Evolutionary conservation across 2,329 filamentous ascomycete species (phyloP).

Genomic region (Colletotrichum orchidophilum): DNA sequence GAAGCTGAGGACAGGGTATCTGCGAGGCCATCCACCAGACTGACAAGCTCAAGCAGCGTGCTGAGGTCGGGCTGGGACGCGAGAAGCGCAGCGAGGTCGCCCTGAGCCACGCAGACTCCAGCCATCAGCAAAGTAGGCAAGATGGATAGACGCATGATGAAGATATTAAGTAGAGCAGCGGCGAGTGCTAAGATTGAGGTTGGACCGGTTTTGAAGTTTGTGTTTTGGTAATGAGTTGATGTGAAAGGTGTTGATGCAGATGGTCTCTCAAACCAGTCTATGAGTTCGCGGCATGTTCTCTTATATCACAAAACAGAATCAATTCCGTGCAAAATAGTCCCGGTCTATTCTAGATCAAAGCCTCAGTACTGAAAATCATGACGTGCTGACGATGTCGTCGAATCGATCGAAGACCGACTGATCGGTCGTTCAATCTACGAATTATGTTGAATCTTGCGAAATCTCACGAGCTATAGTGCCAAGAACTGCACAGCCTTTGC

Average conservation of each 20-base stretch:
- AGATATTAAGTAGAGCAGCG: not conserved
- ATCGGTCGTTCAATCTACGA: not conserved
- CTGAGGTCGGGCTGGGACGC: slow-evolving; percentile 37
- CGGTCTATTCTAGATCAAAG: not conserved
- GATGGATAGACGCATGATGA: slow-evolving; percentile 10
- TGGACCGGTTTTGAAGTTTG: not conserved
- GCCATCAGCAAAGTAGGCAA: not conserved
- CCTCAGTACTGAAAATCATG: not conserved
- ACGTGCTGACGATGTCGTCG: not conserved
- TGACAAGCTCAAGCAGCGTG: slow-evolving; percentile 37
- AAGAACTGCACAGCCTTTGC: not conserved
- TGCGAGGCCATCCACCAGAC: slow-evolving; percentile 39
- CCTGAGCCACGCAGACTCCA: slow-evolving; percentile 30
- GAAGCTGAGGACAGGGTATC: slow-evolving; percentile 42
- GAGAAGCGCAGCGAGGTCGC: slow-evolving; percentile 36
- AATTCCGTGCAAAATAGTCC: not conserved
- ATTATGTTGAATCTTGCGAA: not conserved
- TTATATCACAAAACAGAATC: not conserved
- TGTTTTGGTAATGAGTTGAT: not conserved
- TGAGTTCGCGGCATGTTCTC: not conserved
- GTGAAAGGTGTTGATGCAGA: not conserved
- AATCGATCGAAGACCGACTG: not conserved
- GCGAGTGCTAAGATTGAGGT: not conserved
- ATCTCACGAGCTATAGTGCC: not conserved
- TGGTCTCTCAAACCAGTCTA: not conserved